Conservation (phyloP, 495 filamentous ascomycete species). For the Mytilinidion resinicola region DNA sequence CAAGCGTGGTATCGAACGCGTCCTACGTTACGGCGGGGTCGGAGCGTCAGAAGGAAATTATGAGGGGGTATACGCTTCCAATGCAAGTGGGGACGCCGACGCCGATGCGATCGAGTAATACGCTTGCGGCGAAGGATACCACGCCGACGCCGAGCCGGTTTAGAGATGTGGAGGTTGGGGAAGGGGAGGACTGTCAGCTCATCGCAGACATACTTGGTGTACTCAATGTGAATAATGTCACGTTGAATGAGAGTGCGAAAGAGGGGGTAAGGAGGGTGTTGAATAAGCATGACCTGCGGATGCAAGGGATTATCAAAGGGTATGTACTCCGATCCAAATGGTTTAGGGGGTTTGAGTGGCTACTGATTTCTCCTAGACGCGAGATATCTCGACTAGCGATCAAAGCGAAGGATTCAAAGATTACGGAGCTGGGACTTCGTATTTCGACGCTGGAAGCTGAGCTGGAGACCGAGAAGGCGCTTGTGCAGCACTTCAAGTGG, state of each 20-base stretch:
- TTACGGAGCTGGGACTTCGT: constrained; percentile 45
- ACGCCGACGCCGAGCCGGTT: constrained; percentile 51
- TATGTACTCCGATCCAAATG: too few relatives aligned
- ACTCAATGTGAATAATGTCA: constrained; percentile 45
- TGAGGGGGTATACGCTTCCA: constrained; percentile 12
- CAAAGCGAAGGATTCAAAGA: constrained; percentile 56
- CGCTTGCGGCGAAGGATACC: constrained; percentile 28
- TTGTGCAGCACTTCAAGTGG: constrained; percentile 19
- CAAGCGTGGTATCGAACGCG: too few relatives aligned
- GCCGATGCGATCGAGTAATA: constrained; percentile 36
- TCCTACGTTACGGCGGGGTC: too few relatives aligned
- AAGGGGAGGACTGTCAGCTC: constrained; percentile 39
- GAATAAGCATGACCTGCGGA: constrained; percentile 49
- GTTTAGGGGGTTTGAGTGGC: too few relatives aligned
- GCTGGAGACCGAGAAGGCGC: constrained; percentile 44
- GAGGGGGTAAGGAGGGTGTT: constrained; percentile 39
- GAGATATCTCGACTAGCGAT: constrained; percentile 56
- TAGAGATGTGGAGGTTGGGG: constrained; percentile 14
- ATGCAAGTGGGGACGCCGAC: constrained; percentile 45
- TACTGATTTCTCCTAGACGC: constrained; percentile 28
- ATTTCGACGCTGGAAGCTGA: constrained; percentile 47
- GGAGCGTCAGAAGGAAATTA: too few relatives aligned
- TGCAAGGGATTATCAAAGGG: constrained; percentile 11
- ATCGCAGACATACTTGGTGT: constrained; percentile 46
- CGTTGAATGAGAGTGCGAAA: constrained; percentile 33